phyloP scores from a whole-genome alignment of 1,139 yeast genomes.

The Saccharomyces hybrid region DNA sequence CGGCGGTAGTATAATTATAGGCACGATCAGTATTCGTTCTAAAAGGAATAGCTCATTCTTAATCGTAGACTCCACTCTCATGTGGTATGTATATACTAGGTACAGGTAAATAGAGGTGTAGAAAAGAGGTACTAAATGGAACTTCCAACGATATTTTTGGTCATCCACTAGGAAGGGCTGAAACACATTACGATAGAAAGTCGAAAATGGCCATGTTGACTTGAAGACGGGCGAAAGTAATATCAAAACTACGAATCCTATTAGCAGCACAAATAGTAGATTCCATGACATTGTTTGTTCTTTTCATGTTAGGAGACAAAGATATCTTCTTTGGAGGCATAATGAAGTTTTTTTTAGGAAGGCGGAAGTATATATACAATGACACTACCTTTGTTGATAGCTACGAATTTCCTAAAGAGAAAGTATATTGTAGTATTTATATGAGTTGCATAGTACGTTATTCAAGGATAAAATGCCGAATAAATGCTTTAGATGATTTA shows the following conservation, averaged over 20 bases:
- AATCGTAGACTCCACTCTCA: conserved; percentile 13
- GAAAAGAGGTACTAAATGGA: conserved; percentile 23
- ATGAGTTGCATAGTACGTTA: not conserved
- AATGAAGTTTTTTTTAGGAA: not conserved
- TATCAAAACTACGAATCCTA: not conserved
- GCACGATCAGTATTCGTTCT: conserved; percentile 19
- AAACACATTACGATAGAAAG: conserved; percentile 22
- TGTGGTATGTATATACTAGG: conserved; percentile 16
- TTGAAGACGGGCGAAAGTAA: conserved; percentile 25
- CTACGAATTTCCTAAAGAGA: not conserved
- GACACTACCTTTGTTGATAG: not conserved
- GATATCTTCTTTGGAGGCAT: not conserved
- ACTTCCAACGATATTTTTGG: conserved; percentile 23
- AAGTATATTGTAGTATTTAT: not conserved
- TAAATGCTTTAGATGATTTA: not conserved
- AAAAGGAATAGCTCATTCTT: conserved; percentile 8
- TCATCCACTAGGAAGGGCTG: conserved; percentile 24
- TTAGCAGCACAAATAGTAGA: not conserved
- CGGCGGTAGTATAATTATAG: conserved; percentile 15
- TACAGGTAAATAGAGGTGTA: conserved; percentile 21
- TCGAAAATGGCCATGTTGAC: conserved; percentile 15
- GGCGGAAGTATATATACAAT: not conserved
- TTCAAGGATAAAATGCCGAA: not conserved
- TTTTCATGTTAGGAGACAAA: not conserved
- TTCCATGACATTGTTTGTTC: not conserved